phyloP scores from a whole-genome alignment of 164 flowering plant species.

The Vitis riparia region DNA sequence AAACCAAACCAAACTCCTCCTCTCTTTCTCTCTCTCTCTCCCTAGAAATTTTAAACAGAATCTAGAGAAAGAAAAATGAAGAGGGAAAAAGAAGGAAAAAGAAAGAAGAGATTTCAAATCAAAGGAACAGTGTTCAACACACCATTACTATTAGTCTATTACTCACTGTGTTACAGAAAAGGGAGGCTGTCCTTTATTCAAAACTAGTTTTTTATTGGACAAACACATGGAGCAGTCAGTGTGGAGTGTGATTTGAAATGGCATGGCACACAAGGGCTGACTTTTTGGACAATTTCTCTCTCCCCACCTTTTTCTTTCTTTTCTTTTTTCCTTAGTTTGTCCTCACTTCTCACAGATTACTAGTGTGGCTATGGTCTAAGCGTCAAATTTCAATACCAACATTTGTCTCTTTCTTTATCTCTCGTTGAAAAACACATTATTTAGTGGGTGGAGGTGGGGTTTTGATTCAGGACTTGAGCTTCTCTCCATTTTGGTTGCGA shows the following conservation, averaged over 20 bases:
- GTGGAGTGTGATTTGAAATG: conserved; percentile 1
- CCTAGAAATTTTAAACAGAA: conserved; percentile 2
- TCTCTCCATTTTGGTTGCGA: too few species aligned
- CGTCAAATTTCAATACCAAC: conserved; percentile 25
- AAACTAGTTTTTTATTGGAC: conserved; percentile 16
- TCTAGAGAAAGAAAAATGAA: conserved; percentile 16
- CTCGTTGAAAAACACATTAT: too few species aligned
- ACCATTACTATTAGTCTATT: background rate
- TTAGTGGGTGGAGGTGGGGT: too few species aligned
- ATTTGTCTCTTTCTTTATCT: conserved; percentile 15
- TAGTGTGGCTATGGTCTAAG: background rate
- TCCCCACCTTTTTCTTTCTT: background rate
- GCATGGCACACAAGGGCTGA: conserved; percentile 4
- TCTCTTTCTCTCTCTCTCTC: background rate
- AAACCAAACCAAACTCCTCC: conserved; percentile 8
- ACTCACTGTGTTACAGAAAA: conserved; percentile 10
- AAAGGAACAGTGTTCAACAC: conserved; percentile 3
- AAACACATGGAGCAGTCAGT: background rate
- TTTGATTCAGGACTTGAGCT: too few species aligned
- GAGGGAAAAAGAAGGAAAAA: background rate
- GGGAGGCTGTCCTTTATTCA: conserved; percentile 17
- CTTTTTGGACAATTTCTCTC: background rate
- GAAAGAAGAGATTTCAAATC: conserved; percentile 16
- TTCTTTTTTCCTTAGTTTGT: background rate
- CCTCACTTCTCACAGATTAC: background rate